Conservation (phyloP, 2,329 filamentous ascomycete species). For the Fusarium brachygibbosum region DNA sequence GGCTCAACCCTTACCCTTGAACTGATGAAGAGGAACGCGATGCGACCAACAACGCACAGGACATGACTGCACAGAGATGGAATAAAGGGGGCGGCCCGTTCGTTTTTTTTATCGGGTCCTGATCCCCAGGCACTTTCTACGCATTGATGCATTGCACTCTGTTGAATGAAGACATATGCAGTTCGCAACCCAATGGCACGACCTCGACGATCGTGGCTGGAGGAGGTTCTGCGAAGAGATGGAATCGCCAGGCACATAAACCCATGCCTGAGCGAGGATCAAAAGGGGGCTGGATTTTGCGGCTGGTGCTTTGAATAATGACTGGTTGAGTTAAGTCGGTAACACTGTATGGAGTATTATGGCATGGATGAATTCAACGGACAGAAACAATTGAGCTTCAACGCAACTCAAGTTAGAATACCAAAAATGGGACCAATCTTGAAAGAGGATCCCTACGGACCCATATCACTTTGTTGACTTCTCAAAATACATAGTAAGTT, state of each 20-base stretch:
- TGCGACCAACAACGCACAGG: constrained; percentile 32
- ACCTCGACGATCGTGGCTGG: constrained; percentile 29
- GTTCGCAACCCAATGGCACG: constrained; percentile 17
- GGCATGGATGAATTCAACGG: constrained; percentile 41
- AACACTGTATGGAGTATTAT: constrained; percentile 44
- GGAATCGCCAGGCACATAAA: constrained; percentile 20
- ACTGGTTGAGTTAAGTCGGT: constrained; percentile 37
- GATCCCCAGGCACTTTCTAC: constrained; percentile 35
- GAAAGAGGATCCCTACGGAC: constrained; percentile 8
- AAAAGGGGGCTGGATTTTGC: constrained; percentile 44
- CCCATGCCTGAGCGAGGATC: constrained; percentile 26
- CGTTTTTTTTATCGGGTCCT: constrained; percentile 29
- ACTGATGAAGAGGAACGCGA: constrained; percentile 32
- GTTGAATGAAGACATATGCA: constrained; percentile 27
- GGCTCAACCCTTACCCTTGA: constrained; percentile 34
- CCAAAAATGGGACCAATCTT: constrained; percentile 37
- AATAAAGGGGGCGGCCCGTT: constrained; percentile 41
- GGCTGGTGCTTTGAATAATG: constrained; percentile 37
- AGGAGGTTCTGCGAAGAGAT: constrained; percentile 24
- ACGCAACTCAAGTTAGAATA: constrained; percentile 38
- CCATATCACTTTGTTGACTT: constrained; percentile 26
- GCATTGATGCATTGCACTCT: constrained; percentile 39
- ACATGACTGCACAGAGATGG: constrained; percentile 23
- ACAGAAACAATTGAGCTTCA: constrained; percentile 41
- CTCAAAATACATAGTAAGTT: constrained; percentile 2